phyloP scores from a whole-genome alignment of 257 asterid genomes.

The Nicotiana tomentosiformis region DNA sequence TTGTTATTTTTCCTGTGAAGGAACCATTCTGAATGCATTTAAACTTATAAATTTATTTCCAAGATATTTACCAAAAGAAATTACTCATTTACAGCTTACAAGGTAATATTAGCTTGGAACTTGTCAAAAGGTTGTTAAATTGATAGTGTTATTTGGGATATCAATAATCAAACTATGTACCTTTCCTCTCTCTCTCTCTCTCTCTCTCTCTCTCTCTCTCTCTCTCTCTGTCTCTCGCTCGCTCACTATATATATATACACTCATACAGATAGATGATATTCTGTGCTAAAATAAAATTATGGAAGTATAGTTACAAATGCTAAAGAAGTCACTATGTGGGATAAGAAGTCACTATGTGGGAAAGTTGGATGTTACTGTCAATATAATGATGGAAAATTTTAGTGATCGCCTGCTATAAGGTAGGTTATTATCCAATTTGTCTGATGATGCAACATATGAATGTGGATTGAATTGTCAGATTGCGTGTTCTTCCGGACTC shows the following conservation, averaged over 20 bases:
- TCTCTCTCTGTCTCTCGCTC: too few relatives aligned
- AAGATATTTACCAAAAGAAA: neutral
- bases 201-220: neutral
- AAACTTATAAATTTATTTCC: neutral
- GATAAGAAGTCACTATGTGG: neutral
- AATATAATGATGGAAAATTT: neutral
- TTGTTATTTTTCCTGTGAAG: neutral
- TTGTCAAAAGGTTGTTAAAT: neutral
- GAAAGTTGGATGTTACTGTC: neutral
- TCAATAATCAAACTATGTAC: neutral
- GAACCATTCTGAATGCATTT: slow-evolving; percentile 5
- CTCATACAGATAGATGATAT: neutral
- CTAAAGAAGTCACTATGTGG: neutral
- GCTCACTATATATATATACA: neutral
- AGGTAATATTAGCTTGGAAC: neutral
- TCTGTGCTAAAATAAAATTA: neutral
- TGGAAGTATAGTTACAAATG: neutral
- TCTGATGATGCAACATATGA: neutral
- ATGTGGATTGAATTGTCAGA: neutral
- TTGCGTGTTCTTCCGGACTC: slow-evolving; percentile 1
- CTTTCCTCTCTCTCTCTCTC: neutral
- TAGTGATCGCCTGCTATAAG: neutral
- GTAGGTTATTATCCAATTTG: neutral
- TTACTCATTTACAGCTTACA: neutral
- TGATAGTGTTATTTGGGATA: neutral